A percentile compares a stretch with the other conserved stretches of the same genome.
Conservation (phyloP, 768 basidiomycete genomes). For the Russula griseocarnosa region DNA sequence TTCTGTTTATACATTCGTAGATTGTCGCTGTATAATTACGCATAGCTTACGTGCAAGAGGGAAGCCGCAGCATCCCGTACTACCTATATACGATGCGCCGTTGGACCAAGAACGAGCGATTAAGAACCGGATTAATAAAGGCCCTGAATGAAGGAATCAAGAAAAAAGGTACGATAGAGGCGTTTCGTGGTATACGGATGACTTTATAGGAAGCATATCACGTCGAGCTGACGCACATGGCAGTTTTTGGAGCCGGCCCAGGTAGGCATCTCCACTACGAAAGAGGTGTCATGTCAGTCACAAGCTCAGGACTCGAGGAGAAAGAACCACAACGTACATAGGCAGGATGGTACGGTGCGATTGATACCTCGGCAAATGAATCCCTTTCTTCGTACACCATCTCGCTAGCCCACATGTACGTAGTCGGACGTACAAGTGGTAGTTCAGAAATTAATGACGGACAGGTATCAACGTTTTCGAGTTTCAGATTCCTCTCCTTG, state of each 20-base stretch:
- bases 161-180: constrained; percentile 17
- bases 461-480: constrained; percentile 32
- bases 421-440: constrained; percentile 36
- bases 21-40: constrained; percentile 23
- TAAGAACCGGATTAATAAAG: constrained; percentile 11
- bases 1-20: constrained; percentile 14
- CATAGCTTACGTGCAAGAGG: constrained; percentile 24
- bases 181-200: constrained; percentile 5
- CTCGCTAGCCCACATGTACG: constrained; percentile 33
- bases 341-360: constrained; percentile 37
- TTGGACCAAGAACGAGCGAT: constrained; percentile 14
- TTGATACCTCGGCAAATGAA: constrained; percentile 33
- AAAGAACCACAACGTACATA: constrained; percentile 32
- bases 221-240: constrained; percentile 15
- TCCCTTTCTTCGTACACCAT: constrained; percentile 37
- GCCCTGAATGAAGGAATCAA: constrained; percentile 18
- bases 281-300: constrained; percentile 7
- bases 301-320: neutral
- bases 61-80: neutral
- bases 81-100: constrained; percentile 19
- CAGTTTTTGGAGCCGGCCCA: constrained; percentile 34
- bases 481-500: constrained; percentile 32
- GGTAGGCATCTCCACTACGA: constrained; percentile 38
- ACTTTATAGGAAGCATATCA: constrained; percentile 2
- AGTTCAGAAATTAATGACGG: constrained; percentile 39